Conservation (phyloP, 371 early-diverging fungal species). For the Saksenaea vasiformis region DNA sequence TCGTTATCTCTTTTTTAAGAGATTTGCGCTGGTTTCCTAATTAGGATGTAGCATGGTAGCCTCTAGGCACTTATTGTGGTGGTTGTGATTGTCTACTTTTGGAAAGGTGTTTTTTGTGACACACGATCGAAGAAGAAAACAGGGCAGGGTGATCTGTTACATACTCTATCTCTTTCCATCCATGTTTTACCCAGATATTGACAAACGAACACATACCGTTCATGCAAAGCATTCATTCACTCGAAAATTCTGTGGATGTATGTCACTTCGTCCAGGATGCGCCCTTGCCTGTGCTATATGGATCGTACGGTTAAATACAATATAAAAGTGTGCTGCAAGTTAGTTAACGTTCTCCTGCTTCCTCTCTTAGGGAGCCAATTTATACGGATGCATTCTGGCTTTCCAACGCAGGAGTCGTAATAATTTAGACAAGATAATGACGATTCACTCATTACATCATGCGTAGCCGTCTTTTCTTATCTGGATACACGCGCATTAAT, state of each 20-base stretch:
- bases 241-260: slow-evolving; percentile 29
- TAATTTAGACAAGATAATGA: not conserved
- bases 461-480: slow-evolving; percentile 40
- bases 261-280: slow-evolving; percentile 25
- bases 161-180: not conserved
- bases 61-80: too few relatives aligned
- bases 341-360: not conserved
- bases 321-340: not conserved
- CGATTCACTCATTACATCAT: not conserved
- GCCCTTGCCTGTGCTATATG: slow-evolving; percentile 12
- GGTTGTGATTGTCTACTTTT: not conserved
- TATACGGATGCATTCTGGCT: slow-evolving; percentile 24
- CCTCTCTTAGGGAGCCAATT: slow-evolving; percentile 16
- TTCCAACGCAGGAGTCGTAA: slow-evolving; percentile 29
- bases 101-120: not conserved
- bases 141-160: not conserved
- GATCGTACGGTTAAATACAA: not conserved
- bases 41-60: too few relatives aligned
- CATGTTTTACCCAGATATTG: slow-evolving; percentile 8
- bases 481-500: slow-evolving; percentile 25
- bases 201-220: slow-evolving; percentile 6
- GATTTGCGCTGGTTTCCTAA: too few relatives aligned
- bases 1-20: too few relatives aligned
- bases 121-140: not conserved
- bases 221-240: slow-evolving; percentile 8